Conservation (phyloP, 768 basidiomycete genomes). For the Tricholoma sp. region DNA sequence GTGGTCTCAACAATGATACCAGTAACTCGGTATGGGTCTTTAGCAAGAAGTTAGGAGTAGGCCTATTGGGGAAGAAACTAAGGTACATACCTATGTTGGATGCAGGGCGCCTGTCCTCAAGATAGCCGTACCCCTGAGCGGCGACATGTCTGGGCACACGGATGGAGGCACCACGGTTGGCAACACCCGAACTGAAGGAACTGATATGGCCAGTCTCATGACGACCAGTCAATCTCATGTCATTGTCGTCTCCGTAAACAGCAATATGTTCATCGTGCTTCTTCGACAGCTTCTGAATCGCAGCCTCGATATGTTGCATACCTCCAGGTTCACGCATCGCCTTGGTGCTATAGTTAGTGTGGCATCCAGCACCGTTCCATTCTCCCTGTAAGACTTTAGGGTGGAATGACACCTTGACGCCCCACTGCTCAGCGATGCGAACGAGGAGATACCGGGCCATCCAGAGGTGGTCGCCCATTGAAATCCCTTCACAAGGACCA, state of each 20-base stretch:
- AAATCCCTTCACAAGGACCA: conserved; percentile 95
- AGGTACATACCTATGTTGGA: conserved; percentile 87
- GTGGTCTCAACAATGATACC: conserved; percentile 88
- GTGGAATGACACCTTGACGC: conserved; percentile 97
- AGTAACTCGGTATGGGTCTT: conserved; percentile 95
- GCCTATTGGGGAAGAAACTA: conserved; percentile 1
- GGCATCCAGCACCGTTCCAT: conserved; percentile 99
- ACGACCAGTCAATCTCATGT: conserved; percentile 89
- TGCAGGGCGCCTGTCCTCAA: conserved; percentile 95
- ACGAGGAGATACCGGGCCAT: conserved; percentile 96
- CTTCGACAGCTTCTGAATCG: conserved; percentile 89
- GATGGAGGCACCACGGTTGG: conserved; percentile 95
- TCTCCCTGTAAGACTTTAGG: conserved; percentile 96
- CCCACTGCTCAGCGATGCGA: conserved; percentile 97
- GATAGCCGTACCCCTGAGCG: conserved; percentile 88
- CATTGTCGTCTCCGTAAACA: conserved; percentile 98
- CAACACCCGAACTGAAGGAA: conserved; percentile 89
- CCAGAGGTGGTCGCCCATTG: conserved; percentile 99
- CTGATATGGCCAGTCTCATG: conserved; percentile 98
- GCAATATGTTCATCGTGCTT: conserved; percentile 94
- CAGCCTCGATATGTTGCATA: conserved; percentile 86
- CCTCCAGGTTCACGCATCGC: conserved; percentile 93
- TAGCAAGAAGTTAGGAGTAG: conserved; percentile 1
- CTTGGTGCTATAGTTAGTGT: conserved; percentile 96
- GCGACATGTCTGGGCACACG: conserved; percentile 94